Conservation (phyloP, 2,329 filamentous ascomycete species). For the Alternaria brassicicola region DNA sequence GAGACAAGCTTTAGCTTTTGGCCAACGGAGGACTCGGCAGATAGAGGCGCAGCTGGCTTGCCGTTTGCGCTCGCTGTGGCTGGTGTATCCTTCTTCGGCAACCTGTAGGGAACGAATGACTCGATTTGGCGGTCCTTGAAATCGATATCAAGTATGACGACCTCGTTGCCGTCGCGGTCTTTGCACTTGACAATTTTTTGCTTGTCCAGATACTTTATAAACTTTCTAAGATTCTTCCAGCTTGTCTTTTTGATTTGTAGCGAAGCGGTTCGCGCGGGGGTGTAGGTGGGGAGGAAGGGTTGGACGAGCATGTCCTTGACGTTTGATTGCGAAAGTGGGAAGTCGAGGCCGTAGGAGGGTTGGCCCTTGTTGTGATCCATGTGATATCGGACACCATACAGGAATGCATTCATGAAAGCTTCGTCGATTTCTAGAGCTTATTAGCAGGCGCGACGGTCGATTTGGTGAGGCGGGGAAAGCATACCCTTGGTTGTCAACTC, state of each 20-base stretch:
- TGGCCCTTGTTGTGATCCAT: constrained; percentile 61
- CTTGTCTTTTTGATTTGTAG: constrained; percentile 73
- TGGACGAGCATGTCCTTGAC: constrained; percentile 69
- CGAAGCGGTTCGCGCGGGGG: constrained; percentile 60
- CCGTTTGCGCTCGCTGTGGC: constrained; percentile 43
- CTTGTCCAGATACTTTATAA: constrained; percentile 72
- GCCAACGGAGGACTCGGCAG: constrained; percentile 51
- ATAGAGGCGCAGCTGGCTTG: constrained; percentile 49
- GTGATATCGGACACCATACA: constrained; percentile 66
- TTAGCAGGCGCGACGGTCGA: constrained; percentile 11
- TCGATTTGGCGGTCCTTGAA: constrained; percentile 62
- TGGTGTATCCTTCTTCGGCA: constrained; percentile 62
- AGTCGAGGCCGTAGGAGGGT: constrained; percentile 62
- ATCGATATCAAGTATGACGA: constrained; percentile 68
- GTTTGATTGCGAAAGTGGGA: constrained; percentile 68
- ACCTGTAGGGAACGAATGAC: constrained; percentile 66
- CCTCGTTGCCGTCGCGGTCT: constrained; percentile 68
- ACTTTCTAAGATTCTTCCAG: constrained; percentile 73
- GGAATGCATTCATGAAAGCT: constrained; percentile 67
- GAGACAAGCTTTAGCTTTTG: constrained; percentile 59
- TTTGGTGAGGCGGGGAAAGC: background rate
- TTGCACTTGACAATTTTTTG: constrained; percentile 67
- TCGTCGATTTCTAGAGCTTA: constrained; percentile 65
- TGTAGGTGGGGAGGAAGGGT: constrained; percentile 68
- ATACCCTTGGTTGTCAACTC: constrained; percentile 64